phyloP scores from a whole-genome alignment of 495 filamentous ascomycete genomes.

The Lasiosphaeriaceae sp. region DNA sequence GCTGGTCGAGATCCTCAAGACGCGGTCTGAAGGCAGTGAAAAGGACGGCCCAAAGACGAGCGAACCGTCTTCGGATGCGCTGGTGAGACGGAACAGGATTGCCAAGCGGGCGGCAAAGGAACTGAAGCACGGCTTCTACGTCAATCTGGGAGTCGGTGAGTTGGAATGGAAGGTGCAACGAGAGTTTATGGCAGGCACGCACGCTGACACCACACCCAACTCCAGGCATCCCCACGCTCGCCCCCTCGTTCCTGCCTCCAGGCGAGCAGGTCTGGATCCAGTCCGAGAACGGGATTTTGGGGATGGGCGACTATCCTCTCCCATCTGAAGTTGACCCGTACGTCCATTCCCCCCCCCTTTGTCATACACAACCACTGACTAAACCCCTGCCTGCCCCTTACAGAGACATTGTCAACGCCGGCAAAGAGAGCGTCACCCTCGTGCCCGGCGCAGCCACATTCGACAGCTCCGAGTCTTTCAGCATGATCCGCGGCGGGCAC shows the following conservation, averaged over 20 bases:
- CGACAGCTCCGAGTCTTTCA: slow-evolving; percentile 56
- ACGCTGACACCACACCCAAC: background rate
- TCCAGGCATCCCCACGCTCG: slow-evolving; percentile 56
- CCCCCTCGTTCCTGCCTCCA: slow-evolving; percentile 49
- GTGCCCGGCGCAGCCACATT: slow-evolving; percentile 54
- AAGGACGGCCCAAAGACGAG: background rate
- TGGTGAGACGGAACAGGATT: slow-evolving; percentile 51
- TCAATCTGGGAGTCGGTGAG: slow-evolving; percentile 60
- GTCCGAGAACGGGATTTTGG: slow-evolving; percentile 59
- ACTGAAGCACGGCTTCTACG: slow-evolving; percentile 61
- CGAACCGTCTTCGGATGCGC: slow-evolving; percentile 22
- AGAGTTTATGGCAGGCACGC: too few species aligned
- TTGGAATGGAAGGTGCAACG: background rate
- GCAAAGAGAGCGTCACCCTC: slow-evolving; percentile 59
- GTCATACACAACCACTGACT: background rate
- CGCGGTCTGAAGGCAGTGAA: slow-evolving; percentile 28
- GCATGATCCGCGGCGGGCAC: slow-evolving; percentile 59
- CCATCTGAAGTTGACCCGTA: slow-evolving; percentile 50
- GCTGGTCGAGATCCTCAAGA: slow-evolving; percentile 55
- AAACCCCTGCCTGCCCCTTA: too few species aligned
- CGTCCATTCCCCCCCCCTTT: slow-evolving; percentile 4
- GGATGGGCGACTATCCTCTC: slow-evolving; percentile 59
- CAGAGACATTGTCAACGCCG: slow-evolving; percentile 57
- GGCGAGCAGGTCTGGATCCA: slow-evolving; percentile 54
- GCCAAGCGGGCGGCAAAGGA: slow-evolving; percentile 58